Base-by-base conservation (phyloP, 768 basidiomycete species). In the Phallus indusiatus region DNA sequence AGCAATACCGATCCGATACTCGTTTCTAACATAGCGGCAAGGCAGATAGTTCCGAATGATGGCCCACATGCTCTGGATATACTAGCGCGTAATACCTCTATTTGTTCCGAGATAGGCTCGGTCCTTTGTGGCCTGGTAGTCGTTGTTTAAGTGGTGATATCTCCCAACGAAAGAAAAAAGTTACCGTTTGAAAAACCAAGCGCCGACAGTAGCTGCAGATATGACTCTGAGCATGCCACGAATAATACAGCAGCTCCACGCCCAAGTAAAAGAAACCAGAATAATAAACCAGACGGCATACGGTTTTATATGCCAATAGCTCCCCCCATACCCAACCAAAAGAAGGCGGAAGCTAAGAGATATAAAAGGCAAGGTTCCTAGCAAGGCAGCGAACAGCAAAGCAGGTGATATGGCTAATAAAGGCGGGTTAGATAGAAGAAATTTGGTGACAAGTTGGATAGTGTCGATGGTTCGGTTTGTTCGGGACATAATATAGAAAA, bases 151-250 rank as follows among this genome's bases (percentile, higher is more conserved):
- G n/a, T 10, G 24, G 47, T 54, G n/a, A 18, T 28, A 47, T 53
- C 17, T 20, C n/a, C 53, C 34, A 16, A 36, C 52, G 42, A 51
- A 46, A n/a, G n/a, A n/a, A 28, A 33, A 17, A 0, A 68, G 82
- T 66, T 64, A 85, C 80, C 82, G 76, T 28, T 80, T 69, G 71
- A 91, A 95, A 68, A 95, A 96, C 94, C 94, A 97, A 49, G 86
- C 84, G 1, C 92, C 94, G 35, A 97, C 81, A 4, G 94, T 89
- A 33, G 85, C 86, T 0, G 91, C 85, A 59, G 84, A 82, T 1
- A 84, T 81, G 56, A 86, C 88, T 7, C 90, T 76, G 48, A 93
- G 72, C 1, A 90, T 68, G 1, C 93, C 93, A 46, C 92, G 78
- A 18, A 88, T 83, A 6, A 96, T 85, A 10, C 79, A 81, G 81